Evolutionary conservation across 192 early-diverging fungal genomes (phyloP), one percentile per base, ranked within the genome.

Genomic region (Coemansia sp.): DNA sequence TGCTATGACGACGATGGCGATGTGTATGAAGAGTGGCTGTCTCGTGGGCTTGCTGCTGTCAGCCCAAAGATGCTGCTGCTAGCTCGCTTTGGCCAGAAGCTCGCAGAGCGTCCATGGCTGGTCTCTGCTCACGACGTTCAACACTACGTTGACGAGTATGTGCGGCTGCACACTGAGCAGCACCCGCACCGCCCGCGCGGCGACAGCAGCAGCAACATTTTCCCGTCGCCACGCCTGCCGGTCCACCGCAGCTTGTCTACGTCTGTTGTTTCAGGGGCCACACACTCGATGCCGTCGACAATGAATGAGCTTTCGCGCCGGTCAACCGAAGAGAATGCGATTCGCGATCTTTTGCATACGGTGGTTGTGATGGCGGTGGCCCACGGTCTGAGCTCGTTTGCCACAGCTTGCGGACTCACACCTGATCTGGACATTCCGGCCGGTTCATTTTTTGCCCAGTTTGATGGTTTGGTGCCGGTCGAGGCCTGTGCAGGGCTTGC

Each of bases 291-390:
- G 29, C 53, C 66, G 12, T 17, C 57, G 2, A 27, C 45, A 37
- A 22, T 59, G 55, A 51, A 49, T 39, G 70, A 58, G 4, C 23
- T 69, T 48, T 49, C 75, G 27, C 66, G 71, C 59, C 60, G 53
- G 54, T 67, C 70, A 12, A 24, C 69, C 25, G 76, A 73, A 14
- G 70, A 79, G 50, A 57, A 51, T 21, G 76, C 76, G 6, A 43
- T 79, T 5, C 70, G 76, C 38, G 76, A 79, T 47, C 67, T 79
- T 2, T 52, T 79, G 23, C 76, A 79, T 21, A 50, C 64, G 11
- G 58, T 69, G 5, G 67, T 79, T 4, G 56, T 73, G 25, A 62
- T 69, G 38, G 64, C 76, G 3, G 76, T 79, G n/a, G 70, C 62
- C 5, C 76, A 79, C 21, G 67, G 76, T 3, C 67, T 79, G 60